Evolutionary conservation across 164 flowering plant species (phyloP).

Genomic region (Tetrastigma voinierianum): DNA sequence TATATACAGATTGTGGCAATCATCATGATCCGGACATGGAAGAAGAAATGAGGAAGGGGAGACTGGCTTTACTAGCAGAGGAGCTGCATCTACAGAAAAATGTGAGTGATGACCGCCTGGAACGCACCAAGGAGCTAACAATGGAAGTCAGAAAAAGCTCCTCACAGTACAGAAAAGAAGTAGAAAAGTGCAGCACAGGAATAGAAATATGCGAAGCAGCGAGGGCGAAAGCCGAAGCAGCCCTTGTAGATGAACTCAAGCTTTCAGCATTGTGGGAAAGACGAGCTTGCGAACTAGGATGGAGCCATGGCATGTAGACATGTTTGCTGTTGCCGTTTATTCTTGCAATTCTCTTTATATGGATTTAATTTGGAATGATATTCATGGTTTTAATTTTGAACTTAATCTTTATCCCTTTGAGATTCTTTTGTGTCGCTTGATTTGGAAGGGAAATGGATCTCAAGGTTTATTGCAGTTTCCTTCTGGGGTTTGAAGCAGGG

Average conservation of each 20-base stretch:
- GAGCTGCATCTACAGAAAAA: constrained; percentile 40
- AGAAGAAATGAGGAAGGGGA: constrained; percentile 47
- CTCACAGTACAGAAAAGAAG: constrained; percentile 62
- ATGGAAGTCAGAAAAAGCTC: constrained; percentile 35
- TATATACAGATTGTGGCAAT: constrained; percentile 56
- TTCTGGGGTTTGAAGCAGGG: no score
- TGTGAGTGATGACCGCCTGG: constrained; percentile 40
- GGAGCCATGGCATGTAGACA: constrained; percentile 25
- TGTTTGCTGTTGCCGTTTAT: not conserved
- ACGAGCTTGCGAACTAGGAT: constrained; percentile 57
- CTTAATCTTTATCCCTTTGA: no score
- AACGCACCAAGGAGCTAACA: constrained; percentile 24
- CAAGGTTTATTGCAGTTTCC: no score
- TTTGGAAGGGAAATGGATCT: no score
- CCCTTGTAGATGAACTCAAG: constrained; percentile 39
- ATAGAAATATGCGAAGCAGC: constrained; percentile 66
- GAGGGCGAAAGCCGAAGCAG: constrained; percentile 61
- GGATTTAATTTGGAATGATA: no score
- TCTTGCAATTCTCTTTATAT: no score
- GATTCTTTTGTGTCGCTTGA: no score
- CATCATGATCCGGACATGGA: constrained; percentile 39
- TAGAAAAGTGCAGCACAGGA: constrained; percentile 62
- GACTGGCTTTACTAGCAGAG: constrained; percentile 38
- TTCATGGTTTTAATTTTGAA: no score
- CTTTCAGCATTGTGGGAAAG: constrained; percentile 55